phyloP scores from a whole-genome alignment of 495 filamentous ascomycete genomes.

The Lasiosphaeria miniovina region DNA sequence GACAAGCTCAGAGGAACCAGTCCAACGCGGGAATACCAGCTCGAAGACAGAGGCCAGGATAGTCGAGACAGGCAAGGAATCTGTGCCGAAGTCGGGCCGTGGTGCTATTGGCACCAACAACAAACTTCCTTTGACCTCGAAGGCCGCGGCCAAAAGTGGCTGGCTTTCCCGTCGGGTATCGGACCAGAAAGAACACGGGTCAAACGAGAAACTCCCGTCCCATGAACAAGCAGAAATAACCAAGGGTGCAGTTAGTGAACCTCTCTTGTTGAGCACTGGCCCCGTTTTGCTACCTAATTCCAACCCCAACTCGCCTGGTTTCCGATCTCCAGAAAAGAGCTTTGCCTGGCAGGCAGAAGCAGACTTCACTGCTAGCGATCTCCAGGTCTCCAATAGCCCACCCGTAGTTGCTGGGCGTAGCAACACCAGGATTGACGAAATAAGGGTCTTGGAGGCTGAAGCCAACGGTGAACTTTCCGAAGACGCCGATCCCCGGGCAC shows the following conservation, averaged over 20 bases:
- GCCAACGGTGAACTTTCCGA: constrained; percentile 13
- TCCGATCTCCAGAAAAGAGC: constrained; percentile 42
- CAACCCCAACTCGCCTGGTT: constrained; percentile 28
- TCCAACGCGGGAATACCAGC: constrained; percentile 31
- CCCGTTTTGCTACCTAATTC: constrained; percentile 34
- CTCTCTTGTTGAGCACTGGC: constrained; percentile 9
- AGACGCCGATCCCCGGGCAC: neutral
- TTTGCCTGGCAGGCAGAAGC: constrained; percentile 55
- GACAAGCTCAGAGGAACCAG: constrained; percentile 19
- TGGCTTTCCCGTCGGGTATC: constrained; percentile 28
- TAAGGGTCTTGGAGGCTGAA: constrained; percentile 39
- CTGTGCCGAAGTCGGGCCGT: constrained; percentile 37
- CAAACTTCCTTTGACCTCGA: constrained; percentile 16
- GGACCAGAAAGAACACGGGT: constrained; percentile 15
- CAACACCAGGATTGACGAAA: constrained; percentile 43
- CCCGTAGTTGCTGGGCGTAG: constrained; percentile 42
- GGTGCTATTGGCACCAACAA: constrained; percentile 24
- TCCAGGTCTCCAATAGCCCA: constrained; percentile 61
- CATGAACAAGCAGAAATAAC: constrained; percentile 30
- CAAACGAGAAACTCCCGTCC: constrained; percentile 4
- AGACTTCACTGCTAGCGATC: constrained; percentile 62
- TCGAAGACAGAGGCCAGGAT: constrained; percentile 30
- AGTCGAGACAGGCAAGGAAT: constrained; percentile 31
- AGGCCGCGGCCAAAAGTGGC: constrained; percentile 11
- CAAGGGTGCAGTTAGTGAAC: constrained; percentile 35